These are phyloP conservation scores for Citrus unshiu DNA, from an alignment of 345 rosid genomes.

Conservation along the genomic window DNA sequence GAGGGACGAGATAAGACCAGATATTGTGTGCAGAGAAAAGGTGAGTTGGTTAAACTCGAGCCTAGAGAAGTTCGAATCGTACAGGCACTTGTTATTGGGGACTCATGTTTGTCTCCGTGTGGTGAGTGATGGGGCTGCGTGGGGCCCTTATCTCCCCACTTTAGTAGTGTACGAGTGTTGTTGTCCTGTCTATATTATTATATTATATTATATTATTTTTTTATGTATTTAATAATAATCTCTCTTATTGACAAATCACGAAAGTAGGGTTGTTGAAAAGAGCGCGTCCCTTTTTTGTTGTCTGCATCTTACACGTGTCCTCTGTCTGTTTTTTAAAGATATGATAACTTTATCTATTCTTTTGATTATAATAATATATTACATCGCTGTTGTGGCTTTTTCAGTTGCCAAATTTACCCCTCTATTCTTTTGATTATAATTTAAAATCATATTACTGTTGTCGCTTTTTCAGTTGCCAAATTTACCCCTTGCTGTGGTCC, in stretches of 20 bases:
- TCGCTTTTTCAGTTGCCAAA: not conserved
- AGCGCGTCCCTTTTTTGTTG: conserved; percentile 9
- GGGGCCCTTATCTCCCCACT: not conserved
- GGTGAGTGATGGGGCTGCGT: not conserved
- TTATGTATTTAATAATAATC: too few relatives aligned
- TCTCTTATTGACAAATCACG: not conserved
- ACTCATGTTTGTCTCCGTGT: not conserved
- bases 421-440: not conserved
- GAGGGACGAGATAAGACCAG: not conserved
- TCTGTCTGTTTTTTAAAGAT: not conserved
- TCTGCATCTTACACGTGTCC: conserved; percentile 9
- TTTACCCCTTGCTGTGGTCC: not conserved
- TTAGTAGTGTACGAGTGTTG: not conserved
- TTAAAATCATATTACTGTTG: not conserved
- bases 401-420: not conserved
- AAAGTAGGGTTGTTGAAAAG: conserved; percentile 17
- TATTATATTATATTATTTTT: not conserved
- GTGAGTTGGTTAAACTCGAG: not conserved
- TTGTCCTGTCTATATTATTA: not conserved
- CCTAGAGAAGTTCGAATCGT: conserved; percentile 2
- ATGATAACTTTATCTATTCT: not conserved
- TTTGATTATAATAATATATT: not conserved
- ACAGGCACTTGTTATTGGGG: not conserved
- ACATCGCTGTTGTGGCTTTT: not conserved
- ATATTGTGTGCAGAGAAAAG: not conserved